phyloP scores from a whole-genome alignment of 1,284 basidiomycete genomes.

The Boletellus deceptivus region DNA sequence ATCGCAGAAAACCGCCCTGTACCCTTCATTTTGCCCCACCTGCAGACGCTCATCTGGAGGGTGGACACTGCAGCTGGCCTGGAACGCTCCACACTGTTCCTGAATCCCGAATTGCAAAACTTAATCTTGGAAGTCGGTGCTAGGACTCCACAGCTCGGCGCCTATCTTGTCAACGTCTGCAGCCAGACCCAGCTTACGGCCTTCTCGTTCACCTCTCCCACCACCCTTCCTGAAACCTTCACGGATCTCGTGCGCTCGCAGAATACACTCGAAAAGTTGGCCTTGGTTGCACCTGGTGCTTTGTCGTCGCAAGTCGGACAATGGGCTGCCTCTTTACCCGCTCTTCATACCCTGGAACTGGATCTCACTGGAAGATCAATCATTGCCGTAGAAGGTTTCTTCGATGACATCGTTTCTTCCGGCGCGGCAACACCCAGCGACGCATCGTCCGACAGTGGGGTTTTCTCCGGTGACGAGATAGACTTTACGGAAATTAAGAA shows the following conservation, averaged over 20 bases:
- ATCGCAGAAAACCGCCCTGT: slow-evolving; percentile 61
- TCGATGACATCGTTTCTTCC: slow-evolving; percentile 64
- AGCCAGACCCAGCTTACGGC: slow-evolving; percentile 57
- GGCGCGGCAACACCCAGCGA: slow-evolving; percentile 68
- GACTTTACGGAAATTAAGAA: slow-evolving; percentile 71
- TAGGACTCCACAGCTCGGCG: slow-evolving; percentile 53
- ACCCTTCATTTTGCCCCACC: slow-evolving; percentile 63
- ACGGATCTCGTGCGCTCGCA: slow-evolving; percentile 61
- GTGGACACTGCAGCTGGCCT: slow-evolving; percentile 62
- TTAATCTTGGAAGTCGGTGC: slow-evolving; percentile 61
- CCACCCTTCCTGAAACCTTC: slow-evolving; percentile 65
- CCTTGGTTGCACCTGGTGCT: slow-evolving; percentile 68
- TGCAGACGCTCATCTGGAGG: slow-evolving; percentile 68
- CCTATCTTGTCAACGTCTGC: slow-evolving; percentile 62
- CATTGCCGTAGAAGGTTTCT: slow-evolving; percentile 72
- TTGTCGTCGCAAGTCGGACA: slow-evolving; percentile 63
- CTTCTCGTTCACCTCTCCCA: slow-evolving; percentile 66
- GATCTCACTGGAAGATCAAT: slow-evolving; percentile 66
- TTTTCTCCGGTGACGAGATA: slow-evolving; percentile 70
- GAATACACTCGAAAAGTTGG: slow-evolving; percentile 55
- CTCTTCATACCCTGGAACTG: slow-evolving; percentile 60
- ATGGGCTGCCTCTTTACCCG: slow-evolving; percentile 61
- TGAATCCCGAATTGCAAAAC: slow-evolving; percentile 56
- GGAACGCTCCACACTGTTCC: slow-evolving; percentile 60
- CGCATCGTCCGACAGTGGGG: slow-evolving; percentile 65